A percentile compares a stretch with the other conserved stretches of the same genome.
Evolutionary conservation across 768 basidiomycete species (phyloP).

Genomic region (Polyporus arcularius): DNA sequence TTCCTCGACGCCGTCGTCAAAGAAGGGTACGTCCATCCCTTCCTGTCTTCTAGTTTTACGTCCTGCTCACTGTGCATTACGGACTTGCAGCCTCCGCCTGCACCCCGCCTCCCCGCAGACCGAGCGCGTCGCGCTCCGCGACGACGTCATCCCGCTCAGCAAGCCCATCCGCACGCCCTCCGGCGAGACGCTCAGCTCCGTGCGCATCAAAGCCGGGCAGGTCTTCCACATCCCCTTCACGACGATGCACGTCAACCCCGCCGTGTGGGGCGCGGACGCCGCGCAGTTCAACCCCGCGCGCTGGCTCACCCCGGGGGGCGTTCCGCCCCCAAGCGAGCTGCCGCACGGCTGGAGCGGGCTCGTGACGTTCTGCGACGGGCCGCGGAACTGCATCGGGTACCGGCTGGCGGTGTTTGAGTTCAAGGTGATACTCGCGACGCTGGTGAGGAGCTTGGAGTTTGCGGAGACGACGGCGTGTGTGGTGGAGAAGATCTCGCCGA

Average conservation of each 20-base stretch:
- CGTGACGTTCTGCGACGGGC: constrained; percentile 44
- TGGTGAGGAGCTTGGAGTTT: constrained; percentile 40
- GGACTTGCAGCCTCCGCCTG: constrained; percentile 42
- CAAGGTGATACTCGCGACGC: constrained; percentile 41
- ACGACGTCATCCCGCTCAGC: constrained; percentile 45
- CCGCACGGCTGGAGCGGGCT: constrained; percentile 40
- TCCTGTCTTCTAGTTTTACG: no score
- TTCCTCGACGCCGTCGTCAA: constrained; percentile 45
- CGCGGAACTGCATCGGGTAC: constrained; percentile 44
- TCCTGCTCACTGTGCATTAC: no score
- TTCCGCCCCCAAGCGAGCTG: constrained; percentile 31
- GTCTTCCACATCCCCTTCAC: constrained; percentile 32
- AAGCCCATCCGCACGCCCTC: constrained; percentile 33
- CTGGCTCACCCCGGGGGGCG: constrained; percentile 35
- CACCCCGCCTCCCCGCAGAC: constrained; percentile 42
- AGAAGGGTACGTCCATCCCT: constrained; percentile 34
- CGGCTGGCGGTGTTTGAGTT: constrained; percentile 41
- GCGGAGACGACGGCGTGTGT: constrained; percentile 36
- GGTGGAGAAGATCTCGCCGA: constrained; percentile 34
- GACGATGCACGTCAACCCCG: constrained; percentile 34
- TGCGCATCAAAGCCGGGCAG: constrained; percentile 41
- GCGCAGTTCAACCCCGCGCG: constrained; percentile 40
- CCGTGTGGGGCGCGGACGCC: constrained; percentile 40
- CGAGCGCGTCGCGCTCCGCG: constrained; percentile 40
- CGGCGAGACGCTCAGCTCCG: constrained; percentile 27